Conservation (phyloP, 768 basidiomycete genomes). For the Termitomyces sp. region DNA sequence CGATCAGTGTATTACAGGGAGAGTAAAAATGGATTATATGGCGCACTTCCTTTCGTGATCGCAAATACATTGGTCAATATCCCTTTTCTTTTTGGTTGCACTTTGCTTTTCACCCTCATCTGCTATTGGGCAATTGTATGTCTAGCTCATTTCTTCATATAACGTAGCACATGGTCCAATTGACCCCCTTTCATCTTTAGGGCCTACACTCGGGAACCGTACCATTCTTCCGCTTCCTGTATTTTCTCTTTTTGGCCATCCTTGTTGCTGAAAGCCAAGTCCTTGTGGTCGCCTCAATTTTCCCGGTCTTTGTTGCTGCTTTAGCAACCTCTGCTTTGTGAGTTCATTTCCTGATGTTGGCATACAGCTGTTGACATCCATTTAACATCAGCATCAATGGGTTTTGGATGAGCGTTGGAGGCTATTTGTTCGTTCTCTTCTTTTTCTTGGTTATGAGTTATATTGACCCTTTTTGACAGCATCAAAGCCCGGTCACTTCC, state of each 20-base stretch:
- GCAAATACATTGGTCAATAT: constrained; percentile 50
- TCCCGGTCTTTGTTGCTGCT: constrained; percentile 60
- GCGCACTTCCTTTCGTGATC: too few species aligned
- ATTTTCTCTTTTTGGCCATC: constrained; percentile 50
- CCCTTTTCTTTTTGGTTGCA: too few species aligned
- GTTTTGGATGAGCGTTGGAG: too few species aligned
- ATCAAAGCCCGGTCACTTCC: constrained; percentile 52
- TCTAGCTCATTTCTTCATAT: constrained; percentile 2
- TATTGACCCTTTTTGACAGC: constrained; percentile 25
- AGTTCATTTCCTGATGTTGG: not conserved
- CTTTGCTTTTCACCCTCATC: too few species aligned
- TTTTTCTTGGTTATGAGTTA: not conserved
- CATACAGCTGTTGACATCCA: not conserved
- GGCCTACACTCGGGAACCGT: constrained; percentile 46
- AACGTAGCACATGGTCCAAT: not conserved
- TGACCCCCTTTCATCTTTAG: constrained; percentile 16
- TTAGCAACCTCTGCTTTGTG: constrained; percentile 50
- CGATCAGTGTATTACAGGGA: too few species aligned
- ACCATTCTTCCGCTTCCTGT: constrained; percentile 53
- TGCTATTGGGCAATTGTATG: too few species aligned
- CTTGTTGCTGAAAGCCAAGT: too few species aligned
- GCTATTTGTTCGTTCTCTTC: constrained; percentile 32
- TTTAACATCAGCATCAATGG: constrained; percentile 42
- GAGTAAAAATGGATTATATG: too few species aligned
- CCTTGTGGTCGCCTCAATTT: constrained; percentile 41